Conservation (phyloP, 306 rosid genomes). For the Betula pendula region DNA sequence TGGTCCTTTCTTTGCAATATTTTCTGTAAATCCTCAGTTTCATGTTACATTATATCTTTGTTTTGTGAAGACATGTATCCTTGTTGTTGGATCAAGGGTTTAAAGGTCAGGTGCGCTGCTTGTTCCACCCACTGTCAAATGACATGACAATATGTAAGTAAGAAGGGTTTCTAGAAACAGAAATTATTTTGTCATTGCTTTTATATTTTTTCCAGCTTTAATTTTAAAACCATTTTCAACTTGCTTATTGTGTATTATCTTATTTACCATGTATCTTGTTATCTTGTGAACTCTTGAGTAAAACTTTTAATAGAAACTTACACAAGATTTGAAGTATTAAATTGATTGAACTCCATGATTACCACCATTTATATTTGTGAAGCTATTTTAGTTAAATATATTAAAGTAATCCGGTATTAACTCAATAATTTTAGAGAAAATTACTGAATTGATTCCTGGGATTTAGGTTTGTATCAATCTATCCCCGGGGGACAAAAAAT, state of each 20-base stretch:
- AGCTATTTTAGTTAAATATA: neutral
- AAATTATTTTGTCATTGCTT: neutral
- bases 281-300: neutral
- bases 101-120: constrained; percentile 64
- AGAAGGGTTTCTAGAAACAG: constrained; percentile 11
- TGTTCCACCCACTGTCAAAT: constrained; percentile 93
- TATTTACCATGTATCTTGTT: neutral
- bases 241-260: neutral
- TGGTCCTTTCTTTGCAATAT: neutral
- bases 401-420: neutral
- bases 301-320: neutral
- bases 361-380: neutral
- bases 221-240: neutral
- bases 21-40: neutral
- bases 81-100: constrained; percentile 85
- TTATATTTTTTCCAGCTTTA: neutral
- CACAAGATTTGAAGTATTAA: neutral
- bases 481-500: no score
- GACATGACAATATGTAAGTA: constrained; percentile 87
- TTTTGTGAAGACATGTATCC: constrained; percentile 72
- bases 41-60: constrained; percentile 15
- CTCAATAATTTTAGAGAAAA: no score
- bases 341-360: neutral
- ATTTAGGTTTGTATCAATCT: no score
- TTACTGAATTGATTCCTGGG: no score